phyloP scores from a whole-genome alignment of 208 protist species.

The Trypanosoma brucei region DNA sequence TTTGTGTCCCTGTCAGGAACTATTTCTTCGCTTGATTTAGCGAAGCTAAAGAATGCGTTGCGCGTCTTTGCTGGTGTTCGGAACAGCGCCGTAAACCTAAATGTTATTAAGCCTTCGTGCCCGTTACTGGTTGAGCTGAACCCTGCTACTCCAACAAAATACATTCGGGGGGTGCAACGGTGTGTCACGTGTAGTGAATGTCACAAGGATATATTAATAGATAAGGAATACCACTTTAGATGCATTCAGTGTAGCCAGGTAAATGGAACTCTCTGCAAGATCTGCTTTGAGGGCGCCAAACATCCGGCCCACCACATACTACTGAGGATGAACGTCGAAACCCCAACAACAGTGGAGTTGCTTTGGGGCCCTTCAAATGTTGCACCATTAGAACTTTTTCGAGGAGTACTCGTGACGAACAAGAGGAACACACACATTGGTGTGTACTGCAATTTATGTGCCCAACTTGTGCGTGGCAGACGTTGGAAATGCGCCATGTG shows the following conservation, averaged over 20 bases:
- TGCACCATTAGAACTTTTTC: constrained; percentile 38
- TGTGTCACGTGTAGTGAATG: constrained; percentile 58
- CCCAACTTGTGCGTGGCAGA: constrained; percentile 39
- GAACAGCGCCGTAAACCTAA: constrained; percentile 49
- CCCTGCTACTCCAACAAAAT: constrained; percentile 46
- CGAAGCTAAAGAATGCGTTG: constrained; percentile 26
- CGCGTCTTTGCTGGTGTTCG: constrained; percentile 25
- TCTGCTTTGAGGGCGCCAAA: constrained; percentile 30
- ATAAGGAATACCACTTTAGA: constrained; percentile 48
- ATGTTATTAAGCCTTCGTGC: constrained; percentile 49
- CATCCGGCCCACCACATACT: constrained; percentile 68
- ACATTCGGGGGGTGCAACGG: constrained; percentile 27
- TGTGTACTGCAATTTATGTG: constrained; percentile 76
- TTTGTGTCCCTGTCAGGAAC: constrained; percentile 38
- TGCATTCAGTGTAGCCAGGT: constrained; percentile 70
- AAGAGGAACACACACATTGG: constrained; percentile 39
- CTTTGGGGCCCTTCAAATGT: constrained; percentile 85
- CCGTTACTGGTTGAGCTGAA: constrained; percentile 48
- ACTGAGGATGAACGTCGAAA: constrained; percentile 40
- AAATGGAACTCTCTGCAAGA: constrained; percentile 29
- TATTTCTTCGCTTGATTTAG: constrained; percentile 30
- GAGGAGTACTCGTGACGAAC: constrained; percentile 38
- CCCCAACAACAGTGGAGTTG: constrained; percentile 25
- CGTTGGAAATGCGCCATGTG: constrained; percentile 85
- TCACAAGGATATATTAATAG: constrained; percentile 35